Evolutionary conservation across 2,329 filamentous ascomycete species (phyloP).

Genomic region (Zelopaecilomyces penicillatus): DNA sequence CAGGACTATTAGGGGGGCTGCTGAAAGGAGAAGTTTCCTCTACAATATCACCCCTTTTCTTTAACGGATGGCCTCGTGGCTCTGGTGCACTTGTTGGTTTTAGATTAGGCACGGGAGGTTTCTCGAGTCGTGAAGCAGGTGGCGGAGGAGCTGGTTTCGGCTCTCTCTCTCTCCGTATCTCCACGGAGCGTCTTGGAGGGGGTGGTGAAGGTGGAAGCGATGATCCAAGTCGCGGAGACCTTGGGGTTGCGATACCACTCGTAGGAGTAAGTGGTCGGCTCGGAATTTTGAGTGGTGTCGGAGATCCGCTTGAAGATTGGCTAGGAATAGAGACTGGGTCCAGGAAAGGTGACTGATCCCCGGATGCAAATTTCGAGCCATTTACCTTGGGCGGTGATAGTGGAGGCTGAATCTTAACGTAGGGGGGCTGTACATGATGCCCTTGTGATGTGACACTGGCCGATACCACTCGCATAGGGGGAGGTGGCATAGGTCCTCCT

Average conservation of each 20-base stretch:
- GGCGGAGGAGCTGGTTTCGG: constrained; percentile 49
- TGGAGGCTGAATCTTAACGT: constrained; percentile 62
- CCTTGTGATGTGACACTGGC: constrained; percentile 13
- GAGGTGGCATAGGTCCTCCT: constrained; percentile 13
- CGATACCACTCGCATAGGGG: constrained; percentile 11
- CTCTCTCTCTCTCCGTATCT: constrained; percentile 44
- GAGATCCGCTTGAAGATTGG: constrained; percentile 30
- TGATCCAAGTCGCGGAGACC: constrained; percentile 38
- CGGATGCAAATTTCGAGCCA: constrained; percentile 23
- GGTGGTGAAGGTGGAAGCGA: constrained; percentile 54
- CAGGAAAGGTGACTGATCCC: constrained; percentile 38
- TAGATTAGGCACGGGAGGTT: constrained; percentile 35
- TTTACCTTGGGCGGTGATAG: constrained; percentile 54
- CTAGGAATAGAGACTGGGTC: constrained; percentile 38
- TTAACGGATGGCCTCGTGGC: constrained; percentile 6
- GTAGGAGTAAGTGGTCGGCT: constrained; percentile 47
- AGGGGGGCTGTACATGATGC: constrained; percentile 42
- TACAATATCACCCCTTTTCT: constrained; percentile 13
- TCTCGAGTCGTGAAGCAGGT: constrained; percentile 72
- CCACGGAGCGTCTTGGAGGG: constrained; percentile 54
- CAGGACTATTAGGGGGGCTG: constrained; percentile 71
- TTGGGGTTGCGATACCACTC: constrained; percentile 19
- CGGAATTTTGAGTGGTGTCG: constrained; percentile 44
- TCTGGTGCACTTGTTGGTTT: constrained; percentile 12
- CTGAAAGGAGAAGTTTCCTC: constrained; percentile 68